Evolutionary conservation across 1,139 yeast species (phyloP).

Genomic region (Taphrina flavorubra): DNA sequence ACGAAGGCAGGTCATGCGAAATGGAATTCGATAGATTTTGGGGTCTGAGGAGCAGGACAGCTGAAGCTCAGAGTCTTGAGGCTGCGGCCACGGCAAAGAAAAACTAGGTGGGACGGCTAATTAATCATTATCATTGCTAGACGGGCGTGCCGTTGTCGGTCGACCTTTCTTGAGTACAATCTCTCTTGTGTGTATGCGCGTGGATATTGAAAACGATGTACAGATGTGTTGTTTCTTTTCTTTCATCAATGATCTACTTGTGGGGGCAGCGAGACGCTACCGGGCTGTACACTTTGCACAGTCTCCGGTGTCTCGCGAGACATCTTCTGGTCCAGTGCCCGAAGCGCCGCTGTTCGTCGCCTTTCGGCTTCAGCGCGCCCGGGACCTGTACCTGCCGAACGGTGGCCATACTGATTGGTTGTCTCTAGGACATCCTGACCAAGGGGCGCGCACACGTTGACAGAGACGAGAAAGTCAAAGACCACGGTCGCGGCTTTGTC

Average conservation of each 20-base stretch:
- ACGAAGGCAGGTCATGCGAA: conserved; percentile 49
- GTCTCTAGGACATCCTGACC: conserved; percentile 61
- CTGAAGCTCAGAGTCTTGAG: conserved; percentile 3
- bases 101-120: too few species aligned
- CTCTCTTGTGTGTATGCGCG: too few species aligned
- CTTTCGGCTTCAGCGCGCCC: conserved; percentile 68
- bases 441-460: conserved; percentile 69
- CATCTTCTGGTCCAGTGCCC: conserved; percentile 26
- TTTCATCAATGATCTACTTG: conserved; percentile 21
- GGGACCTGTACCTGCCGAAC: conserved; percentile 47
- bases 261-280: conserved; percentile 16
- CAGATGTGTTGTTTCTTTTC: background rate
- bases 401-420: conserved; percentile 38
- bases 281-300: conserved; percentile 8
- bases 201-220: background rate
- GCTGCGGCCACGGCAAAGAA: background rate
- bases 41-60: conserved; percentile 12
- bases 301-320: conserved; percentile 11
- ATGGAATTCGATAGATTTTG: conserved; percentile 49
- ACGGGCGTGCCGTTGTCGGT: too few species aligned
- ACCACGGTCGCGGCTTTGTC: conserved; percentile 61
- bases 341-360: conserved; percentile 57
- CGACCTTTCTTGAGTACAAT: too few species aligned
- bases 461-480: conserved; percentile 60
- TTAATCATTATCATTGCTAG: too few species aligned